phyloP scores from a whole-genome alignment of 139 green algal genomes.

The Chlamydomonas sphaeroides region DNA sequence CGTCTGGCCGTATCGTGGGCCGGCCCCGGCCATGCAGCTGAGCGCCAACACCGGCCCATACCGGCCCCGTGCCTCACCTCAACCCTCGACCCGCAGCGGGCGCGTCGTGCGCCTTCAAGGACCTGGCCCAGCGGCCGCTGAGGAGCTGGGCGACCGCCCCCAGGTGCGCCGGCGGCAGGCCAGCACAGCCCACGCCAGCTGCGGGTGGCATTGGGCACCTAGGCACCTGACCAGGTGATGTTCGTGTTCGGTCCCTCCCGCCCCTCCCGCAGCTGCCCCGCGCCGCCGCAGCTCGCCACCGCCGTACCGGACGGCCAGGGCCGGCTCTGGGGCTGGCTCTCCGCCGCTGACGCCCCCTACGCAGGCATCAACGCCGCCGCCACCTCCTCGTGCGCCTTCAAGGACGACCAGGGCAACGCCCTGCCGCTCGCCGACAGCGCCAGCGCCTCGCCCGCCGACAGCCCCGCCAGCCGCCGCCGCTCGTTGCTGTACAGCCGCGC shows the following conservation, averaged over 20 bases:
- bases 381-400: background rate
- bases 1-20: no score
- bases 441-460: no score
- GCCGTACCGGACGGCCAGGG: slow-evolving; percentile 1
- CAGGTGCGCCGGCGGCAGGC: no score
- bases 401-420: slow-evolving; percentile 1
- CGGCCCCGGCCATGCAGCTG: no score
- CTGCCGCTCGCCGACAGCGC: background rate
- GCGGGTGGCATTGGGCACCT: no score
- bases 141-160: background rate
- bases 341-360: no score
- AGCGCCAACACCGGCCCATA: no score
- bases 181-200: no score
- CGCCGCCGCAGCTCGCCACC: background rate
- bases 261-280: slow-evolving; percentile 5
- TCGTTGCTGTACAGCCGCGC: background rate
- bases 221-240: no score
- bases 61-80: no score
- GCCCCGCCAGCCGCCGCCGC: background rate
- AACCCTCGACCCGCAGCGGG: no score
- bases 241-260: background rate
- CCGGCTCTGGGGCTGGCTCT: slow-evolving; percentile 30
- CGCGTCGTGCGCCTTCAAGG: slow-evolving; percentile 26
- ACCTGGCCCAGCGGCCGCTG: slow-evolving; percentile 15
- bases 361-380: no score